A percentile compares a stretch with the other conserved stretches of the same genome.
Evolutionary conservation across 2,329 filamentous ascomycete genomes (phyloP).

Genomic region (Claviceps maximensis): DNA sequence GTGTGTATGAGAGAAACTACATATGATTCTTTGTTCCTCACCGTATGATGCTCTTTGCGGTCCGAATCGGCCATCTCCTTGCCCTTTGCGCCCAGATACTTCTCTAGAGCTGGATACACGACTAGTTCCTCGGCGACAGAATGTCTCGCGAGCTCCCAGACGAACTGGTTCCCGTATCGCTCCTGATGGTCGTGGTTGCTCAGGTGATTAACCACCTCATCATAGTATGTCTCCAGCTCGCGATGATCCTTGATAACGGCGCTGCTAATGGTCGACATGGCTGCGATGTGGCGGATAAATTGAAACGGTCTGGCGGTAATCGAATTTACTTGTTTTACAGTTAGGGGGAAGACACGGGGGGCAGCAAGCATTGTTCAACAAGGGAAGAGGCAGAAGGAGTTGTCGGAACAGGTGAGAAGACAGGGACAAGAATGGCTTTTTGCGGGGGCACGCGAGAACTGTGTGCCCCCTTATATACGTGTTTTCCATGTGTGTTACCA

Average conservation of each 20-base stretch:
- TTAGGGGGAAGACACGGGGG: neutral
- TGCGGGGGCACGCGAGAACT: neutral
- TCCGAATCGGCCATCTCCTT: constrained; percentile 32
- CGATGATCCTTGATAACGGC: constrained; percentile 18
- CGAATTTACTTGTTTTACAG: neutral
- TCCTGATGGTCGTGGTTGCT: constrained; percentile 23
- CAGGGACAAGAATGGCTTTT: too few species aligned
- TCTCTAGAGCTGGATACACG: constrained; percentile 40
- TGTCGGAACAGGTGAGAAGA: neutral
- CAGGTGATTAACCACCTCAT: constrained; percentile 24
- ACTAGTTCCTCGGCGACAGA: constrained; percentile 35
- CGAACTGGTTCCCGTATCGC: constrained; percentile 32
- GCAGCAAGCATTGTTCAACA: neutral
- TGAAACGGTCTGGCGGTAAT: neutral
- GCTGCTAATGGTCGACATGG: constrained; percentile 16
- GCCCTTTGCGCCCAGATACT: constrained; percentile 28
- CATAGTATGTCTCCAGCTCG: constrained; percentile 24
- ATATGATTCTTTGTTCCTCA: constrained; percentile 10
- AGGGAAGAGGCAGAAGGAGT: neutral
- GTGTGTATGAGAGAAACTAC: too few species aligned
- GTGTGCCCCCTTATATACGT: neutral
- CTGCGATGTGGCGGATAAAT: neutral
- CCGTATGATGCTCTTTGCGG: constrained; percentile 31
- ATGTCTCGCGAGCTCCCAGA: constrained; percentile 35
- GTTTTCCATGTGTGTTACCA: too few species aligned